phyloP scores from a whole-genome alignment of 176 grass and related monocot species.

The Guadua angustifolia region DNA sequence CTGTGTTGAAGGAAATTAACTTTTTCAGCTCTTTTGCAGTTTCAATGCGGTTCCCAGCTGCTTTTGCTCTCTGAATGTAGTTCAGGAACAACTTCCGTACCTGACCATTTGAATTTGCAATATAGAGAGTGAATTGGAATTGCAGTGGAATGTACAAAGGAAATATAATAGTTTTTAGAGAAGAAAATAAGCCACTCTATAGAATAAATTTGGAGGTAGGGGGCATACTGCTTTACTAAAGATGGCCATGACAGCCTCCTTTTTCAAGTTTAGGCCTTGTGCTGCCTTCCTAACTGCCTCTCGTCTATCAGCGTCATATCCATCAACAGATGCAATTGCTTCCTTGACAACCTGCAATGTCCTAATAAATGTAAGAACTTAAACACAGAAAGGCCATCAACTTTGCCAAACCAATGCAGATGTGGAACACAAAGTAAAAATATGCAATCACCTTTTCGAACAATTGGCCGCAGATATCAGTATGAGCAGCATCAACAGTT shows the following conservation, averaged over 20 bases:
- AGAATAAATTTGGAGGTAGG: conserved; percentile 29
- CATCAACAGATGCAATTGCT: conserved; percentile 83
- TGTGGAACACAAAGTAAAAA: conserved; percentile 22
- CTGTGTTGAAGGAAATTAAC: conserved; percentile 82
- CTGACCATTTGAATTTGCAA: conserved; percentile 54
- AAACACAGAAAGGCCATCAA: conserved; percentile 40
- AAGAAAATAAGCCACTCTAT: conserved; percentile 28
- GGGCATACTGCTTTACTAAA: conserved; percentile 85
- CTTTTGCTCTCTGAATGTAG: conserved; percentile 80
- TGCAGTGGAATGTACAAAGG: conserved; percentile 21
- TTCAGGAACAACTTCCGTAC: conserved; percentile 76
- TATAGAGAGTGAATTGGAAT: conserved; percentile 23
- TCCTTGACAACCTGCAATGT: conserved; percentile 74
- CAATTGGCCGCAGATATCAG: conserved; percentile 84
- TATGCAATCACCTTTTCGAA: conserved; percentile 82
- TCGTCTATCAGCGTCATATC: conserved; percentile 72
- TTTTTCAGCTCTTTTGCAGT: conserved; percentile 91
- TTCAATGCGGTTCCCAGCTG: conserved; percentile 76
- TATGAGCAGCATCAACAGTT: conserved; percentile 73
- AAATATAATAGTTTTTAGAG: conserved; percentile 19
- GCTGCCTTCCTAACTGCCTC: conserved; percentile 83
- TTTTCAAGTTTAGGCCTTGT: conserved; percentile 77
- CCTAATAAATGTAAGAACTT: conserved; percentile 45
- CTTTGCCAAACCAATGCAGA: conserved; percentile 19
- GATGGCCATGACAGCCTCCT: conserved; percentile 85